Evolutionary conservation across 495 filamentous ascomycete species (phyloP).

Genomic region (Alectoria sarmentosa): DNA sequence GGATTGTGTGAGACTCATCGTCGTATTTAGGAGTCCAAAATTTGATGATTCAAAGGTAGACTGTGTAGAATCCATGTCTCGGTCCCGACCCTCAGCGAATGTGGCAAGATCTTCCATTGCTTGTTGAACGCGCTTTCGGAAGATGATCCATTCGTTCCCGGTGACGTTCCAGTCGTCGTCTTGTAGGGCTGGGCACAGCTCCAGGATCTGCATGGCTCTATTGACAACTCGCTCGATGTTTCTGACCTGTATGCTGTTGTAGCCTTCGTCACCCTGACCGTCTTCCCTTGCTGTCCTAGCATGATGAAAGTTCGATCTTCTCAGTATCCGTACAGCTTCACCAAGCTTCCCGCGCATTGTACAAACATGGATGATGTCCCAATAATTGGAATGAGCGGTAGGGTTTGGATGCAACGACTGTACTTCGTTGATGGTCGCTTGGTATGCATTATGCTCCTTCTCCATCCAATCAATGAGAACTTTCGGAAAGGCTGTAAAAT

Average conservation of each 20-base stretch:
- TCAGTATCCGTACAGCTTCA: constrained; percentile 56
- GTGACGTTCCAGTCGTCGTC: constrained; percentile 67
- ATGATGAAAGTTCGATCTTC: constrained; percentile 64
- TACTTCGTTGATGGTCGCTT: constrained; percentile 52
- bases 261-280: constrained; percentile 53
- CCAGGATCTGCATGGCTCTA: constrained; percentile 55
- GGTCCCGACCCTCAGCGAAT: constrained; percentile 66
- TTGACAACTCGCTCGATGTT: constrained; percentile 64
- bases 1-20: constrained; percentile 47
- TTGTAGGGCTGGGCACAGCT: constrained; percentile 59
- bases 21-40: constrained; percentile 43
- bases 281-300: constrained; percentile 54
- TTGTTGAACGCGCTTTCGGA: constrained; percentile 59
- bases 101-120: constrained; percentile 58
- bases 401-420: constrained; percentile 58
- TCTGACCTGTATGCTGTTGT: constrained; percentile 60
- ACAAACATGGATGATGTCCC: constrained; percentile 63
- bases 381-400: constrained; percentile 65
- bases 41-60: constrained; percentile 43
- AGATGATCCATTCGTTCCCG: constrained; percentile 68
- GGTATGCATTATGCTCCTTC: constrained; percentile 55
- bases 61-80: constrained; percentile 31
- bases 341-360: constrained; percentile 64
- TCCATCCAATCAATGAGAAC: constrained; percentile 75
- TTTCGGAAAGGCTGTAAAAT: constrained; percentile 53